phyloP scores from a whole-genome alignment of 179 eudicot species.

The Nepenthes alata region DNA sequence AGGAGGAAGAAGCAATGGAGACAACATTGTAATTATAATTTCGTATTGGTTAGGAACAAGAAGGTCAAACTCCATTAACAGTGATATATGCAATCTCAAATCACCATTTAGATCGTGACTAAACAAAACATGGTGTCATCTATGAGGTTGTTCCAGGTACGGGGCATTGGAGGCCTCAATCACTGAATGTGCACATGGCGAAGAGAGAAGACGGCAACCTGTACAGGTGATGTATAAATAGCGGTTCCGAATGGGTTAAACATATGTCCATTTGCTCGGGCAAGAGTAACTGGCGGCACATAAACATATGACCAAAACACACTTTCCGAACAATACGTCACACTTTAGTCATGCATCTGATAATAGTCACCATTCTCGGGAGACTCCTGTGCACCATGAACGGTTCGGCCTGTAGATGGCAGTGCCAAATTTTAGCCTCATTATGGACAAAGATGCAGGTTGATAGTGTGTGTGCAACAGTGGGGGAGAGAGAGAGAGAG shows the following conservation, averaged over 20 bases:
- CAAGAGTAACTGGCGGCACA: not conserved
- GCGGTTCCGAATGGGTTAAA: too few species aligned
- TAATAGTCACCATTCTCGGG: constrained; percentile 9
- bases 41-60: too few species aligned
- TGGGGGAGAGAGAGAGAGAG: not conserved
- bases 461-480: not conserved
- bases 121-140: not conserved
- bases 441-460: not conserved
- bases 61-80: too few species aligned
- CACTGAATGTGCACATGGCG: too few species aligned
- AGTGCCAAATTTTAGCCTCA: not conserved
- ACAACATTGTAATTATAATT: too few species aligned
- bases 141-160: not conserved
- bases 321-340: not conserved
- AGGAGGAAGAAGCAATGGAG: too few species aligned
- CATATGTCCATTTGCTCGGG: too few species aligned
- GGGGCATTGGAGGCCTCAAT: not conserved
- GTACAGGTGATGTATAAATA: too few species aligned
- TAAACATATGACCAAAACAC: not conserved
- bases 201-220: too few species aligned
- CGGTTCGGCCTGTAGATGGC: constrained; percentile 7
- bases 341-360: constrained; percentile 6
- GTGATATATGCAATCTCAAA: too few species aligned
- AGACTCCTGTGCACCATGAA: constrained; percentile 6
- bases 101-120: not conserved